Base-by-base conservation (phyloP, 768 basidiomycete genomes). In the Austroboletus festivus region DNA sequence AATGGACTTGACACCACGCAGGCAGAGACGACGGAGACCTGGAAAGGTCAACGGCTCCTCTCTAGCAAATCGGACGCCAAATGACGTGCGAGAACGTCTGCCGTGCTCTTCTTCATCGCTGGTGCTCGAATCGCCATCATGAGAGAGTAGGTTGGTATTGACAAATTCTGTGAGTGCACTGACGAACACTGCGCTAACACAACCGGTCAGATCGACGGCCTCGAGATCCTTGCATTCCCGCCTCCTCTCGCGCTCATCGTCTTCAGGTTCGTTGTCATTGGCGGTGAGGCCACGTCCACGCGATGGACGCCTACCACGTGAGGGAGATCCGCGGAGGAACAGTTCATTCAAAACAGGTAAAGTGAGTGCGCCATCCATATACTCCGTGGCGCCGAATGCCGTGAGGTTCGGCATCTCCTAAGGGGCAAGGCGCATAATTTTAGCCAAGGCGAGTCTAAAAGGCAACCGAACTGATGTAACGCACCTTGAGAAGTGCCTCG, bases 351-450 rank as follows among this genome's bases (percentile, higher is more conserved):
- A 72, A 16, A 98, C 93, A 0, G 85, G 75, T 15, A 89, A 72
- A 12, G 86, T 89, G 35, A 99, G 74, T 1, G 95, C 86, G 4
- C 89, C 86, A 56, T 99, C 95, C 90, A 99, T 97, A 64, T 97
- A 99, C 66, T 99, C 95, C 2, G 95, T 97, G 5, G 92, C 93
- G n/a, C 94, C 94, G 54, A 99, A 92, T 9, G 83, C 78, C 16
- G 75, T 75, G 11, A 98, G 72, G 55, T 93, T 93, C 0, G 92
- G 90, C 70, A 86, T 83, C 78, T 95, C 92, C 91, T 94, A 61
- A 52, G 56, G 41, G 33, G 34, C 3, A 16, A 37, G 34, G n/a
- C n/a, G n/a, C n/a, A n/a, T n/a, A n/a, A n/a, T n/a, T 61, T 1
- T 12, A 52, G 31, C 39, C 43, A 39, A 39, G 37, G 30, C 44